phyloP scores from a whole-genome alignment of 2,329 filamentous ascomycete genomes.

The Thelonectria rubi region DNA sequence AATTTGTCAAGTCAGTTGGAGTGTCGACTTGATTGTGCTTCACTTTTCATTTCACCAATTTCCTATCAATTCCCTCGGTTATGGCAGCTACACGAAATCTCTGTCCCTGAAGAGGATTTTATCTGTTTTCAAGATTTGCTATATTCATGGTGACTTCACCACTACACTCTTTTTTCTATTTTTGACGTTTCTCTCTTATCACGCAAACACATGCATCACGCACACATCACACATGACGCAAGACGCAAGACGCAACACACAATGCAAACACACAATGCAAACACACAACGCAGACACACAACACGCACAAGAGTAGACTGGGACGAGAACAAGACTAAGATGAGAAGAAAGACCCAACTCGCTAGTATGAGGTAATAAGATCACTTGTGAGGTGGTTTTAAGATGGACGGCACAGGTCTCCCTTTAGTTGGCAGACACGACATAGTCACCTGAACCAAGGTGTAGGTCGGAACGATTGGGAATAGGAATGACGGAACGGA shows the following conservation, averaged over 20 bases:
- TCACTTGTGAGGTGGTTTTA: conserved; percentile 2
- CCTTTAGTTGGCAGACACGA: conserved; percentile 1
- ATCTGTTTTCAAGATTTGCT: conserved; percentile 7
- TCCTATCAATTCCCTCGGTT: conserved; percentile 20
- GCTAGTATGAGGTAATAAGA: conserved; percentile 17
- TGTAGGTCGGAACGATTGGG: conserved; percentile 1
- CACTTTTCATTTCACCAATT: neutral
- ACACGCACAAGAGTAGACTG: conserved; percentile 25
- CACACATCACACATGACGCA: too few relatives aligned
- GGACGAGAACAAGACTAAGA: conserved; percentile 12
- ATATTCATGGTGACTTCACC: conserved; percentile 10
- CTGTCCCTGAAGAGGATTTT: neutral
- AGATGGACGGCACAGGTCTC: conserved; percentile 3
- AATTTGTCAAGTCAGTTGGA: conserved; percentile 44
- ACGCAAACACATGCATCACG: too few relatives aligned
- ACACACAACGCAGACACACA: too few relatives aligned
- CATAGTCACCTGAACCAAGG: conserved; percentile 1
- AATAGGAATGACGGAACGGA: conserved; percentile 1
- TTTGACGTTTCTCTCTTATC: conserved; percentile 21
- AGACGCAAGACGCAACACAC: too few relatives aligned
- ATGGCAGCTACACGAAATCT: conserved; percentile 11
- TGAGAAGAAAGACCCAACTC: conserved; percentile 1
- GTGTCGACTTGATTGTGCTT: conserved; percentile 37
- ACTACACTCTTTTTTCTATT: conserved; percentile 23
- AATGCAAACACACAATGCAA: too few relatives aligned